Conservation (phyloP, 148 eudicot genomes). For the Vaccinium vitisidaea region DNA sequence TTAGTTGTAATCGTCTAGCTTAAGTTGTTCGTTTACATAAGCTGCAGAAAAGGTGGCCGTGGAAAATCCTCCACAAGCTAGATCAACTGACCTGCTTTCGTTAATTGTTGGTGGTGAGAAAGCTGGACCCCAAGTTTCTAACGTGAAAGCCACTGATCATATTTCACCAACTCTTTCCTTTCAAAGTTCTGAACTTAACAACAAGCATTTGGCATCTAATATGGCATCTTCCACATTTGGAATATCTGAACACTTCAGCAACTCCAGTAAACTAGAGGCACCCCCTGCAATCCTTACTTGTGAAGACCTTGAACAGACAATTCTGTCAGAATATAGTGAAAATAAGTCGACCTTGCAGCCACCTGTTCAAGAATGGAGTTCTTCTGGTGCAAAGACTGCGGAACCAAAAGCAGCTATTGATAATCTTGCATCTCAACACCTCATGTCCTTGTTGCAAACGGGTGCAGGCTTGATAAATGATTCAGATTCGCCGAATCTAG, state of each 20-base stretch:
- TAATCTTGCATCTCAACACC: constrained; percentile 69
- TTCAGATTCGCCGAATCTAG: constrained; percentile 21
- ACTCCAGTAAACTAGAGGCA: constrained; percentile 37
- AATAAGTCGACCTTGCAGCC: constrained; percentile 34
- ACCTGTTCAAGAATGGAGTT: constrained; percentile 24
- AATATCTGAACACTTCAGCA: constrained; percentile 32
- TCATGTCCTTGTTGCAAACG: constrained; percentile 76
- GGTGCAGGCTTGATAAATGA: constrained; percentile 36
- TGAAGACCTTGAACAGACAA: constrained; percentile 93
- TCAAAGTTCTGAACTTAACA: constrained; percentile 23
- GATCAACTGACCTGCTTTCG: constrained; percentile 66
- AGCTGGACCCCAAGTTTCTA: constrained; percentile 37
- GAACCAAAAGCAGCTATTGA: constrained; percentile 38
- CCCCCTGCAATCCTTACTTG: constrained; percentile 79
- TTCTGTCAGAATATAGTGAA: constrained; percentile 62
- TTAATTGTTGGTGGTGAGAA: constrained; percentile 70
- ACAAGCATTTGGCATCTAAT: constrained; percentile 25
- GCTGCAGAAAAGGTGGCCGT: constrained; percentile 46
- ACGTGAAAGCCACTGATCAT: constrained; percentile 22
- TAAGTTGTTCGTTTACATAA: constrained; percentile 4
- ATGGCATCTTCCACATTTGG: constrained; percentile 33
- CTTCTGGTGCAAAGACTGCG: constrained; percentile 29
- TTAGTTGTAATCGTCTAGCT: constrained; percentile 5
- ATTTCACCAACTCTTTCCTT: constrained; percentile 22
- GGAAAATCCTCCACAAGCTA: constrained; percentile 38